Conservation (phyloP, 1,284 basidiomycete species). For the Naganishia liquefaciens region DNA sequence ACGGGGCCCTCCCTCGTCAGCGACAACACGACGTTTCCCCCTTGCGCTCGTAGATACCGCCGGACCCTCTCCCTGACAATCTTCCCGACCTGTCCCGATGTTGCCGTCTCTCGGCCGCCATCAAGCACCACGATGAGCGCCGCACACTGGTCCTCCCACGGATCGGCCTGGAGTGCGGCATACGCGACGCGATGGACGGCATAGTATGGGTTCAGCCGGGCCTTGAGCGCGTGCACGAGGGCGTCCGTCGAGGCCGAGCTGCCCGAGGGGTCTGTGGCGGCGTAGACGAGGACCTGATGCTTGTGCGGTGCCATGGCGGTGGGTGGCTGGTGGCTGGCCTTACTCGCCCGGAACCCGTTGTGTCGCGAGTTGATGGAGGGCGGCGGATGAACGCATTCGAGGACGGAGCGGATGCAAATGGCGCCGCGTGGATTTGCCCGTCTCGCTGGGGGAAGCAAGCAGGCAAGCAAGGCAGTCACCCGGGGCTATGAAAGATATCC, state of each 20-base stretch:
- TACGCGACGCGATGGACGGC: conserved; percentile 69
- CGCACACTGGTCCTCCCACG: conserved; percentile 73
- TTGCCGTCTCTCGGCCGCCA: conserved; percentile 67
- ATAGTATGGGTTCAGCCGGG: conserved; percentile 70
- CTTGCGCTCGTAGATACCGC: conserved; percentile 43
- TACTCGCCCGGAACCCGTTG: too few species aligned
- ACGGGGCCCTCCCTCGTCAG: conserved; percentile 64
- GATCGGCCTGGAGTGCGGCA: conserved; percentile 64
- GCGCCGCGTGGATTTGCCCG: too few species aligned
- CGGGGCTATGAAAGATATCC: too few species aligned
- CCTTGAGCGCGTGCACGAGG: conserved; percentile 8
- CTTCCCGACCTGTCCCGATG: conserved; percentile 54
- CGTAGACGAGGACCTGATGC: conserved; percentile 30
- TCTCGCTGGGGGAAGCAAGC: not conserved
- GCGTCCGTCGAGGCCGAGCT: not conserved
- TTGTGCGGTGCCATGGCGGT: not conserved
- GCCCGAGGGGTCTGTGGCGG: not conserved
- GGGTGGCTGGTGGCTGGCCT: not conserved
- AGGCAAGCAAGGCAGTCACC: not conserved
- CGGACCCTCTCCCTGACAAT: not conserved
- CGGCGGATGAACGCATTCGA: not conserved
- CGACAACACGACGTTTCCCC: conserved; percentile 65
- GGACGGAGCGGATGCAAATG: conserved; percentile 11
- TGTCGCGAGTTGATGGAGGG: not conserved
- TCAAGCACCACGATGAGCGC: conserved; percentile 69